A percentile compares a stretch with the other conserved stretches of the same genome.
Conservation (phyloP, 2,329 filamentous ascomycete genomes). For the Botryotinia convoluta region DNA sequence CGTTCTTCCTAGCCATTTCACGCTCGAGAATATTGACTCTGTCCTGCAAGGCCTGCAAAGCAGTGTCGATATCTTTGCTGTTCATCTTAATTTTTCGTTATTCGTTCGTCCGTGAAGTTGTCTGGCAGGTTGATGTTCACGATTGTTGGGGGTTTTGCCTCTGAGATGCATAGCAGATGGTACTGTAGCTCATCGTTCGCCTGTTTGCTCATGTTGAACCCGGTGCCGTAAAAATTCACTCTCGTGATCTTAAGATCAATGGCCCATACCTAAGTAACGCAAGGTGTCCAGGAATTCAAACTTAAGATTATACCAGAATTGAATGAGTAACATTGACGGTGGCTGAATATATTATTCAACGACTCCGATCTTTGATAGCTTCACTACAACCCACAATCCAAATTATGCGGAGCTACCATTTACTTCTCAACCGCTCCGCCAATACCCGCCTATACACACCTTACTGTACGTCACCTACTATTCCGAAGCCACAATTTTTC, state of each 20-base stretch:
- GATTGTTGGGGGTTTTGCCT: no score
- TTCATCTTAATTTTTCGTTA: not conserved
- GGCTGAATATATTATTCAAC: not conserved
- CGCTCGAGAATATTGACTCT: not conserved
- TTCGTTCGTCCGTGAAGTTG: not conserved
- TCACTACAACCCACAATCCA: not conserved
- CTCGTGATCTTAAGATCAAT: not conserved
- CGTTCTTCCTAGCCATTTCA: not conserved
- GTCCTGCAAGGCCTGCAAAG: not conserved
- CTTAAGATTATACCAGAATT: not conserved
- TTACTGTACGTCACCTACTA: no score
- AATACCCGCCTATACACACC: not conserved
- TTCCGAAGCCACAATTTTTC: no score
- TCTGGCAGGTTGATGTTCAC: not conserved
- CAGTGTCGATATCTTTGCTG: not conserved
- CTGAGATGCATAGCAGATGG: not conserved
- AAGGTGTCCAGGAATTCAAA: not conserved
- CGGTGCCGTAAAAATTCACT: not conserved
- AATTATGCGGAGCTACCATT: not conserved
- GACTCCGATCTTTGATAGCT: not conserved
- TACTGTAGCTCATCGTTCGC: not conserved
- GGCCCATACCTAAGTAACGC: not conserved
- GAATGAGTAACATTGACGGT: not conserved
- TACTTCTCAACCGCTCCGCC: not conserved
- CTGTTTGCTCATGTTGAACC: accelerated